Evolutionary conservation across 2,329 filamentous ascomycete species (phyloP).

Genomic region (Diplodia sapinea): DNA sequence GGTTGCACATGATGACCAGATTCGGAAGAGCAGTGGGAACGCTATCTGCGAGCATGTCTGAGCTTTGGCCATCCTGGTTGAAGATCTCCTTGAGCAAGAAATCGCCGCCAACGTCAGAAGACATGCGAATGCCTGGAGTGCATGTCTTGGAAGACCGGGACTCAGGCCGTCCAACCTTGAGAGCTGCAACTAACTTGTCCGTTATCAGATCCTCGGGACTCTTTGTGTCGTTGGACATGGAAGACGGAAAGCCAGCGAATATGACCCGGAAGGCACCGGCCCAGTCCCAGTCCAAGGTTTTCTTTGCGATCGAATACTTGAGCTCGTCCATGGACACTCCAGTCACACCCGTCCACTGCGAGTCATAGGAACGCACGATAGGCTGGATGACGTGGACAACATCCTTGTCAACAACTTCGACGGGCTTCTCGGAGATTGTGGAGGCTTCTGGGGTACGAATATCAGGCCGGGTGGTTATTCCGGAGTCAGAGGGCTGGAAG

Average conservation of each 20-base stretch:
- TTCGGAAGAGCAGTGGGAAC: conserved; percentile 21
- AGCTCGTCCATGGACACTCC: conserved; percentile 19
- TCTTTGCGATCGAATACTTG: conserved; percentile 16
- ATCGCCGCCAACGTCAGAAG: conserved; percentile 24
- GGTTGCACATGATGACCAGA: conserved; percentile 21
- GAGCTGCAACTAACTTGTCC: conserved; percentile 14
- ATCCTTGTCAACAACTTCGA: conserved; percentile 9
- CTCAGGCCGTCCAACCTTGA: conserved; percentile 18
- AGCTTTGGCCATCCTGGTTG: conserved; percentile 12
- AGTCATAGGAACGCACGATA: conserved; percentile 6
- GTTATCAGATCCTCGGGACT: conserved; percentile 23
- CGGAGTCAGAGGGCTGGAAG: conserved; percentile 30
- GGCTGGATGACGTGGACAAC: conserved; percentile 15
- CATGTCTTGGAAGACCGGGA: conserved; percentile 1
- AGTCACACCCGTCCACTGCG: conserved; percentile 18
- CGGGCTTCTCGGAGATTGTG: conserved; percentile 16
- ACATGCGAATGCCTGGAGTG: conserved; percentile 40
- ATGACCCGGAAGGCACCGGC: conserved; percentile 20
- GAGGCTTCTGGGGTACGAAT: conserved; percentile 25
- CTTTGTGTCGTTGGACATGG: conserved; percentile 12
- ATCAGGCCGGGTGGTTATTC: conserved; percentile 23
- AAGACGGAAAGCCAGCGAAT: conserved; percentile 25
- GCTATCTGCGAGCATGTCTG: conserved; percentile 19
- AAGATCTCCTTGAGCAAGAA: conserved; percentile 25
- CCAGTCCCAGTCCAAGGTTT: conserved; percentile 18